These are phyloP conservation scores for Penicillium verrucosum DNA, from an alignment of 2,329 filamentous ascomycete species.

Conservation along the genomic window DNA sequence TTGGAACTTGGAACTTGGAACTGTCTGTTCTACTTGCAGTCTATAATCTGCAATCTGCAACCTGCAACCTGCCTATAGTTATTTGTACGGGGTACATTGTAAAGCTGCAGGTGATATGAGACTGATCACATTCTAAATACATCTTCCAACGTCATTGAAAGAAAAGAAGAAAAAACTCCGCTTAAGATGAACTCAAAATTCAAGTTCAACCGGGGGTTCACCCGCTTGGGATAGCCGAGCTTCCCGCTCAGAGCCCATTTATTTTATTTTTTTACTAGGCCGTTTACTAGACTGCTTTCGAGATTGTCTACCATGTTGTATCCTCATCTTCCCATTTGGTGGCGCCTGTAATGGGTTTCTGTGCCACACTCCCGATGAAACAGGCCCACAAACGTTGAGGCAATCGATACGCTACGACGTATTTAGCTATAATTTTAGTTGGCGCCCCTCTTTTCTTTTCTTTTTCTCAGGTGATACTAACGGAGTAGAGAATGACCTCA, in stretches of 20 bases:
- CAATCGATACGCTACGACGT: slow-evolving; percentile 6
- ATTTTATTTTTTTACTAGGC: not conserved
- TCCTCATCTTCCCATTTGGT: slow-evolving; percentile 5
- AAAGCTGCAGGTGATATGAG: not conserved
- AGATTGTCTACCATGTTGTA: slow-evolving; percentile 7
- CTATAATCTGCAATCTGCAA: not conserved
- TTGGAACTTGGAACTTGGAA: not conserved
- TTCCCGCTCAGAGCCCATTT: slow-evolving; percentile 16
- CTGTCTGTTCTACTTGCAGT: not conserved
- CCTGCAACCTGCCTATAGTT: not conserved
- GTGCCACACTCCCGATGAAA: slow-evolving; percentile 11
- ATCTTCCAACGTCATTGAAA: slow-evolving; percentile 6
- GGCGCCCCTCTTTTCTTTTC: not conserved
- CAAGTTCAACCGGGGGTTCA: slow-evolving; percentile 17
- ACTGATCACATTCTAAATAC: not conserved
- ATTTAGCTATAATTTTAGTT: slow-evolving; percentile 8
- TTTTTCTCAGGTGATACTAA: slow-evolving; percentile 17
- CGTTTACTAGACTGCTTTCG: not conserved
- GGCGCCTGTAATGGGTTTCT: slow-evolving; percentile 4
- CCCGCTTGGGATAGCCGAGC: slow-evolving; percentile 22
- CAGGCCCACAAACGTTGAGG: slow-evolving; percentile 10
- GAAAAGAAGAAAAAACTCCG: not conserved
- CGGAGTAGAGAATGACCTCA: slow-evolving; percentile 8
- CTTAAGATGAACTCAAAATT: not conserved
- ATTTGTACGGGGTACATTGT: not conserved